A percentile compares a stretch with the other conserved stretches of the same genome.
Conservation (phyloP, 306 rosid species). For the Styphnolobium japonicum region DNA sequence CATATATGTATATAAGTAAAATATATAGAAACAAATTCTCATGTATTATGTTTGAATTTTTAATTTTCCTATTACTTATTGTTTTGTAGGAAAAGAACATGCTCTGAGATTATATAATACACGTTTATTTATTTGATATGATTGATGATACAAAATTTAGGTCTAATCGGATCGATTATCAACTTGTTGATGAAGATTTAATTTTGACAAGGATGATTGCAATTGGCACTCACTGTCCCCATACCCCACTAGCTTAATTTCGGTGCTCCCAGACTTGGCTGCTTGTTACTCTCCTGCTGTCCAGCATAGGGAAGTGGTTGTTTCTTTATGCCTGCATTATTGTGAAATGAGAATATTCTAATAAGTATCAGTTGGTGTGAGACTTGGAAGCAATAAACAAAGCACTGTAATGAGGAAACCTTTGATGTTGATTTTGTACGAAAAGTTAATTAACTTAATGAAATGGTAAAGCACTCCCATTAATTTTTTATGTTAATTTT, state of each 20-base stretch:
- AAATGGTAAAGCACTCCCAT: not conserved
- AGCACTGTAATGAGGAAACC: not conserved
- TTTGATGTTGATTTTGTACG: constrained; percentile 5
- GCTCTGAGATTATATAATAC: too few species aligned
- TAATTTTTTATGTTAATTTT: too few species aligned
- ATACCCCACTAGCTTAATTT: not conserved
- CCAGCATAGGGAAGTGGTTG: not conserved
- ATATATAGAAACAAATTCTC: too few species aligned
- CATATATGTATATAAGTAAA: too few species aligned
- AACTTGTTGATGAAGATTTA: not conserved
- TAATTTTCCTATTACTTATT: too few species aligned
- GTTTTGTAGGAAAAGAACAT: not conserved
- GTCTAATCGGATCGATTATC: not conserved
- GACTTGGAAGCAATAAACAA: constrained; percentile 2
- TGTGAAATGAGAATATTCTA: not conserved
- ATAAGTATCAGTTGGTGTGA: not conserved
- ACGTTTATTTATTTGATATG: too few species aligned
- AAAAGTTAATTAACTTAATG: not conserved
- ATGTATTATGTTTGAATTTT: too few species aligned
- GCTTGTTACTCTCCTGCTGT: not conserved
- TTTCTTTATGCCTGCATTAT: constrained; percentile 25
- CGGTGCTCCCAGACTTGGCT: not conserved
- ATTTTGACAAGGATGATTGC: not conserved
- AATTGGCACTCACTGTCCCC: not conserved
- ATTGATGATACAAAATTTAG: not conserved